Percentiles rank a stretch among this genome's conserved stretches.
These are phyloP conservation scores for Aspergillus fumigatus DNA, from an alignment of 2,329 filamentous ascomycete genomes.

Conservation along the genomic window DNA sequence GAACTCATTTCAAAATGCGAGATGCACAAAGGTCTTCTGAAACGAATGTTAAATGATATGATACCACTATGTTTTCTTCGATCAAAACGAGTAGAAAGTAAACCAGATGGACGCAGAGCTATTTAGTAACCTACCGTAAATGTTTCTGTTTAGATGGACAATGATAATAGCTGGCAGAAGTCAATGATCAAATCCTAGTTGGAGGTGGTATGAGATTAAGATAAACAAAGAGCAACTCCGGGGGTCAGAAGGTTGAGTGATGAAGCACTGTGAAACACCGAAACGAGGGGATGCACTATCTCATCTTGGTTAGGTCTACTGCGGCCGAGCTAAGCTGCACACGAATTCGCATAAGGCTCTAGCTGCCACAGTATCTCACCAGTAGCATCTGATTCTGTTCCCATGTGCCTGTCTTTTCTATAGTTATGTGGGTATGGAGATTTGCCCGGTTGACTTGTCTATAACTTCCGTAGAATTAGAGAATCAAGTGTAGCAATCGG, in stretches of 20 bases:
- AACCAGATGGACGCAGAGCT: neutral
- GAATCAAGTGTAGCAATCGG: no score
- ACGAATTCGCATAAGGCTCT: no score
- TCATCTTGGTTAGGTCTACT: neutral
- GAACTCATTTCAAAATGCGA: constrained; percentile 1
- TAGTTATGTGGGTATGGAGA: no score
- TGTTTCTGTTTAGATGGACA: neutral
- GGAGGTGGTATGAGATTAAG: no score
- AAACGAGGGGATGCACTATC: neutral
- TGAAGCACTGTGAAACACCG: neutral
- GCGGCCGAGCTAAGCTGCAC: neutral
- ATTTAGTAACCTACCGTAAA: neutral
- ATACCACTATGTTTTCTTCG: neutral
- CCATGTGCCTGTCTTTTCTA: no score
- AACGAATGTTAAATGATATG: neutral
- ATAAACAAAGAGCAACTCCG: no score
- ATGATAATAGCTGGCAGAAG: neutral
- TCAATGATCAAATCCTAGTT: neutral
- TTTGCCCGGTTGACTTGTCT: no score
- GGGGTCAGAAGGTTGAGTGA: no score
- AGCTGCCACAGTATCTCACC: no score
- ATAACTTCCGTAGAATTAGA: no score
- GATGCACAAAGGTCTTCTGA: neutral
- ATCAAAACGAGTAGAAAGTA: neutral
- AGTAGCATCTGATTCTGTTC: no score